These are phyloP conservation scores for Zostera marina DNA, from an alignment of 116 monocot genomes.

Conservation along the genomic window DNA sequence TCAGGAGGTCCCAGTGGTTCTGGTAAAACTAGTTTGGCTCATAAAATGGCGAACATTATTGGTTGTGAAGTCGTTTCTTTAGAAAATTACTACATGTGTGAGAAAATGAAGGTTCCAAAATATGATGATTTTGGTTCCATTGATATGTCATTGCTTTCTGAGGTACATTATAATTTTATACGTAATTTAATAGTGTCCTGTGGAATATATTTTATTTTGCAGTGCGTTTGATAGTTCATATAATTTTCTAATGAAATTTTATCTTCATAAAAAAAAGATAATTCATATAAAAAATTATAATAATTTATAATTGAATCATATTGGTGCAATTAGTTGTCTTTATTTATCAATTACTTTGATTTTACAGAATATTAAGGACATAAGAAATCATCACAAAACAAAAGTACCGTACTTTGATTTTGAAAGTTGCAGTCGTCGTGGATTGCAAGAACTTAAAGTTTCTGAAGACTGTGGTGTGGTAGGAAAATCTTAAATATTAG, in stretches of 20 bases:
- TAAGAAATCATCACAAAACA: constrained; percentile 56
- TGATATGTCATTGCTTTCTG: constrained; percentile 68
- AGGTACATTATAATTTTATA: constrained; percentile 29
- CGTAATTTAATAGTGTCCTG: background rate
- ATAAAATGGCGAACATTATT: constrained; percentile 97
- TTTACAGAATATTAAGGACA: constrained; percentile 78
- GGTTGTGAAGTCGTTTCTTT: constrained; percentile 94
- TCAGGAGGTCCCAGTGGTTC: constrained; percentile 98
- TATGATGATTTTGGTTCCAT: constrained; percentile 79
- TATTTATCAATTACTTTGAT: background rate
- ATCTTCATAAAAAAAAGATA: too few species aligned
- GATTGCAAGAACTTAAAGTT: constrained; percentile 83
- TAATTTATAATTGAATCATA: too few species aligned
- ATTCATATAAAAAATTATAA: too few species aligned
- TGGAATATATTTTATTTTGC: background rate
- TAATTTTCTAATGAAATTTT: too few species aligned
- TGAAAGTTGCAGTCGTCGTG: constrained; percentile 70
- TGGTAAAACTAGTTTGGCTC: constrained; percentile 97
- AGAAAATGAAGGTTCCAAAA: constrained; percentile 77
- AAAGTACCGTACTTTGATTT: constrained; percentile 97
- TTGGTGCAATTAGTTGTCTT: background rate
- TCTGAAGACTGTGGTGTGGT: constrained; percentile 99
- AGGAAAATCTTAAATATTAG: constrained; percentile 12
- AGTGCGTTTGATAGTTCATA: too few species aligned
- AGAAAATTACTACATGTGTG: constrained; percentile 93